Percentiles rank a stretch among this genome's conserved stretches.
These are phyloP conservation scores for Eucalyptus cladocalyx DNA, from an alignment of 345 rosid species.

Conservation along the genomic window DNA sequence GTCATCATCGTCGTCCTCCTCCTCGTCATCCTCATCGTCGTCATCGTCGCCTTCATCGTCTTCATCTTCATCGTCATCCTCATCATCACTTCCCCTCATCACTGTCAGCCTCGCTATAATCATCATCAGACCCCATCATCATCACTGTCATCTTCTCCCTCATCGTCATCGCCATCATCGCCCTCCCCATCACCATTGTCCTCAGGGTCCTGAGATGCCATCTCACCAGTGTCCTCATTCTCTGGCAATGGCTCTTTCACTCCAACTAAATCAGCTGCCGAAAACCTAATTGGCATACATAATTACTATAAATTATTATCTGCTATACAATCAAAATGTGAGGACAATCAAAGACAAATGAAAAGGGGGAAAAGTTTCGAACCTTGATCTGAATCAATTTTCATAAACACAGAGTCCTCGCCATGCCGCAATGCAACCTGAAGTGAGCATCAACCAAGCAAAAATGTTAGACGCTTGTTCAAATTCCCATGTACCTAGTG, in stretches of 20 bases:
- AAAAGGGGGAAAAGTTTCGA: not conserved
- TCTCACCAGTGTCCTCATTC: not conserved
- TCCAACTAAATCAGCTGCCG: not conserved
- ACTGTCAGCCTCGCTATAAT: not conserved
- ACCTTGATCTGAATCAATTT: not conserved
- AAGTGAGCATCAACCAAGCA: not conserved
- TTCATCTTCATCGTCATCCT: not conserved
- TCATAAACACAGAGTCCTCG: not conserved
- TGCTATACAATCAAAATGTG: not conserved
- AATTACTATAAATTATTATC: not conserved
- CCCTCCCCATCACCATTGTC: not conserved
- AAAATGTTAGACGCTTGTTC: not conserved
- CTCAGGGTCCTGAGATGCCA: not conserved
- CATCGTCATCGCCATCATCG: not conserved
- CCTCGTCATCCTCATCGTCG: fast-evolving
- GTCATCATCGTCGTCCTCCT: not conserved
- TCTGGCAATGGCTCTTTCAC: not conserved
- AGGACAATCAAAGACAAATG: not conserved
- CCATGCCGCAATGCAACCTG: not conserved
- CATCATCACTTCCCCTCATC: not conserved
- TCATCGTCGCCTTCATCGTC: not conserved
- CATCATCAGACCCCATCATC: not conserved
- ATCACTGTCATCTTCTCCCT: not conserved
- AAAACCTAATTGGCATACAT: not conserved
- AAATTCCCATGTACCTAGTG: not conserved